Conservation (phyloP, 192 early-diverging fungal genomes). For the Linnemannia schmuckeri region DNA sequence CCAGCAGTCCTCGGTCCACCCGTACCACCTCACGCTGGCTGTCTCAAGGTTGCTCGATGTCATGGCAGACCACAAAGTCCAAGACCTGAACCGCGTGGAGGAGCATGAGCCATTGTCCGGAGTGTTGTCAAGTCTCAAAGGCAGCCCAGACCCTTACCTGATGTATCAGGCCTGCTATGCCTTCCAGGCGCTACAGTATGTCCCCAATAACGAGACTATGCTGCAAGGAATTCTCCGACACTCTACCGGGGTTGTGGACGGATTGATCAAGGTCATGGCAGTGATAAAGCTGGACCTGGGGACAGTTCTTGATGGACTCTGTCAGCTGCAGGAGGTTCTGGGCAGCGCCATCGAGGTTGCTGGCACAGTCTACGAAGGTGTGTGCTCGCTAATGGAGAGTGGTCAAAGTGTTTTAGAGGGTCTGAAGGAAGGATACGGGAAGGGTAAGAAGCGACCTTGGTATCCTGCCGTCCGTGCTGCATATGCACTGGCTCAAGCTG, state of each 20-base stretch:
- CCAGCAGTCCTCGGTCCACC: not conserved
- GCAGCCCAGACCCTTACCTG: not conserved
- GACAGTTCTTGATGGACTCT: not conserved
- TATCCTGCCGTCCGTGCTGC: not conserved
- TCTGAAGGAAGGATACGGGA: not conserved
- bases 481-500: not conserved
- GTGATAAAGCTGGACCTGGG: not conserved
- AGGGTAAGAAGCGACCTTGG: no score
- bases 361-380: no score
- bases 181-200: slow-evolving; percentile 9
- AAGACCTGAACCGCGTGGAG: not conserved
- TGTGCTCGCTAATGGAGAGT: not conserved
- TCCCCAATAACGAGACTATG: not conserved
- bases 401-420: not conserved
- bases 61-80: not conserved
- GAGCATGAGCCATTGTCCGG: no score
- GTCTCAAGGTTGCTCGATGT: not conserved
- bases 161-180: slow-evolving; percentile 7
- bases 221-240: not conserved
- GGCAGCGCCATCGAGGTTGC: no score
- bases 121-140: not conserved
- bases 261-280: not conserved
- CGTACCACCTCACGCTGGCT: not conserved
- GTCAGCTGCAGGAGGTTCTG: not conserved
- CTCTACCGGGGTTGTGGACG: not conserved